Evolutionary conservation across 2,329 filamentous ascomycete genomes (phyloP).

Genomic region (Chaetothyriales sp.): DNA sequence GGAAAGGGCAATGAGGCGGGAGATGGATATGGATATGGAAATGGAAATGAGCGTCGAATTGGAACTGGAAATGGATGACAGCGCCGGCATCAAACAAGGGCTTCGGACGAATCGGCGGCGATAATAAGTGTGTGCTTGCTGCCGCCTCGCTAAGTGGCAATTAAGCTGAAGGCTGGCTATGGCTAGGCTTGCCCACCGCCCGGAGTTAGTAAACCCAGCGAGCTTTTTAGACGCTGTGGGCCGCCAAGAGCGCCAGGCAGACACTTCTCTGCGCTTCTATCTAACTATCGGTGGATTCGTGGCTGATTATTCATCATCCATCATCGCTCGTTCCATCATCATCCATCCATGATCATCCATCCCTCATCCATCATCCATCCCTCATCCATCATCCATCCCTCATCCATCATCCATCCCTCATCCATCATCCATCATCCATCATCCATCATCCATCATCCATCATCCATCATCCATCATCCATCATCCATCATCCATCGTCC

Average conservation of each 20-base stretch:
- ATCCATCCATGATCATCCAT: neutral
- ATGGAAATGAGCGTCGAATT: neutral
- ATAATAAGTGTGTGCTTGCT: neutral
- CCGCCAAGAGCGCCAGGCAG: neutral
- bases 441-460: too few species aligned
- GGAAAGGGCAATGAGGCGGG: neutral
- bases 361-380: neutral
- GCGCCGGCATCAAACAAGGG: too few species aligned
- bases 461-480: neutral
- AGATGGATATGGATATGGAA: neutral
- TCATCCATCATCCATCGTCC: neutral
- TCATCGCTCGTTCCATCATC: neutral
- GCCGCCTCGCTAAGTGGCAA: too few species aligned
- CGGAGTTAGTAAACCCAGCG: neutral
- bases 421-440: too few species aligned
- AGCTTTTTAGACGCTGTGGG: neutral
- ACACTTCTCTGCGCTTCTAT: neutral
- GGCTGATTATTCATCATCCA: too few species aligned
- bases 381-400: neutral
- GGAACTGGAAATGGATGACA: neutral
- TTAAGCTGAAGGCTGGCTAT: too few species aligned
- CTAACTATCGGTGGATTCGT: neutral
- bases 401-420: too few species aligned
- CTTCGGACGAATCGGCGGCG: neutral
- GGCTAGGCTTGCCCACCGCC: neutral